These are phyloP conservation scores for Calonectria pteridis DNA, from an alignment of 2,329 filamentous ascomycete genomes.

Conservation along the genomic window DNA sequence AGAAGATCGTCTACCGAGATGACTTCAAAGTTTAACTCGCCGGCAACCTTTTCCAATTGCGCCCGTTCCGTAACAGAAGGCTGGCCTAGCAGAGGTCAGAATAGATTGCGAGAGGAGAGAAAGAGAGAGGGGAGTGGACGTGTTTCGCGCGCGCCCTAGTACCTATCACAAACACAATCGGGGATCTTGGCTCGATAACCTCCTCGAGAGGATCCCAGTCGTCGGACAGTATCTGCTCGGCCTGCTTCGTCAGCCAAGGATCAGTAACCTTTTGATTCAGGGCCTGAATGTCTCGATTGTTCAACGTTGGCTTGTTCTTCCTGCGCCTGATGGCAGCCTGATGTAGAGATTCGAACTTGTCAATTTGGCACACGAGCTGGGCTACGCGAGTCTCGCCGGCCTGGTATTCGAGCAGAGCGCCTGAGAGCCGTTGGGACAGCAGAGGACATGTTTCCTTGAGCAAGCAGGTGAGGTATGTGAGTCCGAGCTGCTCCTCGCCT, in stretches of 20 bases:
- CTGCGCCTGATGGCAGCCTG: constrained; percentile 21
- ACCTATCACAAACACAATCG: constrained; percentile 28
- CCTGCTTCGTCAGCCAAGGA: constrained; percentile 22
- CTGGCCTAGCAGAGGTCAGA: constrained; percentile 16
- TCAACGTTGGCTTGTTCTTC: not conserved
- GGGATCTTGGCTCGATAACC: not conserved
- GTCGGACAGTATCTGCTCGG: constrained; percentile 20
- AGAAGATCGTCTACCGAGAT: constrained; percentile 21
- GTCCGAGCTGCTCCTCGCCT: constrained; percentile 24
- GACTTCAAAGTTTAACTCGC: constrained; percentile 22
- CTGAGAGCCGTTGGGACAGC: constrained; percentile 19
- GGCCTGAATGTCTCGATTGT: constrained; percentile 6
- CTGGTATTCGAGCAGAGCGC: constrained; percentile 22
- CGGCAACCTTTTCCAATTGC: not conserved
- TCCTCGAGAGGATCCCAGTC: constrained; percentile 26
- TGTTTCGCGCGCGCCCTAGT: not conserved
- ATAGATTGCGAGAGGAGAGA: not conserved
- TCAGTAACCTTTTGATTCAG: constrained; percentile 17
- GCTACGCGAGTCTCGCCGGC: constrained; percentile 22
- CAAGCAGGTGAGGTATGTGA: constrained; percentile 25
- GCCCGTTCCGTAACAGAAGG: not conserved
- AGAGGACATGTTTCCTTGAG: constrained; percentile 17
- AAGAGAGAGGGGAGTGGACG: not conserved
- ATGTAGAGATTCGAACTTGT: constrained; percentile 24
- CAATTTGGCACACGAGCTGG: constrained; percentile 20